These are phyloP conservation scores for Cafeteria roenbergensis DNA, from an alignment of 108 stramenopile genomes.

Conservation along the genomic window DNA sequence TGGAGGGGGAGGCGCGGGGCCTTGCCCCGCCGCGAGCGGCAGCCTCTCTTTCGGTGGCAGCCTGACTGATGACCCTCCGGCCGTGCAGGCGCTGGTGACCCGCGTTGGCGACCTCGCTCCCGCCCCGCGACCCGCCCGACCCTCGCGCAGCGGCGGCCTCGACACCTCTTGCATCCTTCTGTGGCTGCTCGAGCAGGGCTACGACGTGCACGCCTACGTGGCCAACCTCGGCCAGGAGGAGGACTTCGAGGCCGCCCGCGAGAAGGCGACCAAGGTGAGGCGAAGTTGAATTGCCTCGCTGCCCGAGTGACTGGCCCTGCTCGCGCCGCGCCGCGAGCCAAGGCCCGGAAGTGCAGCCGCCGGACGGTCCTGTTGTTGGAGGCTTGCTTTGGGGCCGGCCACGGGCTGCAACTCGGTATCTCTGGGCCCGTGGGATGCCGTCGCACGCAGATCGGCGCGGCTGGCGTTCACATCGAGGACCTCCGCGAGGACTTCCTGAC, in stretches of 20 bases:
- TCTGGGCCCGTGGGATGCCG: no score
- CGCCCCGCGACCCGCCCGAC: no score
- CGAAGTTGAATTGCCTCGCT: conserved; percentile 29
- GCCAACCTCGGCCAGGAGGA: conserved; percentile 81
- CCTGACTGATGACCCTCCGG: no score
- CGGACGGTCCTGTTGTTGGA: no score
- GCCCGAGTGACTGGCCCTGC: not conserved
- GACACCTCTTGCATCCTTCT: conserved; percentile 95
- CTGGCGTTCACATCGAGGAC: conserved; percentile 68
- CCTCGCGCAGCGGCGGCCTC: conserved; percentile 77
- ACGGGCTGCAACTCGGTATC: no score
- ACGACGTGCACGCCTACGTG: conserved; percentile 89
- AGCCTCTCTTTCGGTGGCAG: no score
- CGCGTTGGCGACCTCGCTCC: no score
- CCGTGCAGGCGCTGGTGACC: no score
- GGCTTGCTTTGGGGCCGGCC: no score
- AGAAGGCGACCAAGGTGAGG: conserved; percentile 59
- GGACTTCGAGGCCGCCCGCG: conserved; percentile 56
- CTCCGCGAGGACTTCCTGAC: conserved; percentile 84
- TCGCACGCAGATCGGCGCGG: conserved; percentile 55
- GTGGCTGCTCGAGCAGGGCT: conserved; percentile 93
- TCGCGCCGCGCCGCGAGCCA: not conserved
- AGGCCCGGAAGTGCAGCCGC: no score
- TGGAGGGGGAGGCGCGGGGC: no score
- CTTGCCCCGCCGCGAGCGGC: no score